These are phyloP conservation scores for Yarrowia bubula DNA, from an alignment of 805 yeast genomes.

Conservation along the genomic window DNA sequence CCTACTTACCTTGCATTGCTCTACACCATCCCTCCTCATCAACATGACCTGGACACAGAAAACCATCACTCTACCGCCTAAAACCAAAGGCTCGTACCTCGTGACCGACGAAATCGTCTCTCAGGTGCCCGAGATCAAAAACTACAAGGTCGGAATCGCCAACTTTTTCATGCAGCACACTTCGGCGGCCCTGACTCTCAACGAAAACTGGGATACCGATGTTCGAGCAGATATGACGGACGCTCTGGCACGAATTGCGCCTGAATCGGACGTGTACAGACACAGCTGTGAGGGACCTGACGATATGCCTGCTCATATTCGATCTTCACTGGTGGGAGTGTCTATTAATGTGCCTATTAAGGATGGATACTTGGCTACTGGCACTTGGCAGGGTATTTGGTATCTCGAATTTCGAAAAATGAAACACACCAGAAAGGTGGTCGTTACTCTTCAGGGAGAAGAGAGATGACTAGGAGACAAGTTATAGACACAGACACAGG, in stretches of 20 bases:
- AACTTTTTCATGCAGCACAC: slow-evolving; percentile 76
- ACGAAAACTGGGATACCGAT: slow-evolving; percentile 79
- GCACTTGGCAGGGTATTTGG: slow-evolving; percentile 87
- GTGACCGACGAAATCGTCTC: slow-evolving; percentile 63
- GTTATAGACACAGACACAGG: too few species aligned
- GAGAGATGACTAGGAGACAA: slow-evolving; percentile 11
- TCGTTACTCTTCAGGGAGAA: slow-evolving; percentile 72
- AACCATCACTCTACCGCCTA: slow-evolving; percentile 53
- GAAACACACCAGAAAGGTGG: slow-evolving; percentile 60
- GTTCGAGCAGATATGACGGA: slow-evolving; percentile 68
- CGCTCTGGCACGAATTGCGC: slow-evolving; percentile 62
- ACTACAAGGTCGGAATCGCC: slow-evolving; percentile 60
- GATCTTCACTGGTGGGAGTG: slow-evolving; percentile 59
- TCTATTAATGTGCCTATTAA: slow-evolving; percentile 64
- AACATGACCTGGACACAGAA: slow-evolving; percentile 57
- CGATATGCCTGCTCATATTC: slow-evolving; percentile 82
- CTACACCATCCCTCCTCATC: neutral
- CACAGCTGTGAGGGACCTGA: slow-evolving; percentile 76
- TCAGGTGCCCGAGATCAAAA: slow-evolving; percentile 57
- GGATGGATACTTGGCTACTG: slow-evolving; percentile 65
- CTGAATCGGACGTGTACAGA: slow-evolving; percentile 56
- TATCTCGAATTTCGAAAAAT: slow-evolving; percentile 68
- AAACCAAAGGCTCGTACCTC: slow-evolving; percentile 66
- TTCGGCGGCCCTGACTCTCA: slow-evolving; percentile 70
- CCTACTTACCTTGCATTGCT: slow-evolving; percentile 12